Base-by-base conservation (phyloP, 768 basidiomycete species). In the Hygrocybe coccinea region DNA sequence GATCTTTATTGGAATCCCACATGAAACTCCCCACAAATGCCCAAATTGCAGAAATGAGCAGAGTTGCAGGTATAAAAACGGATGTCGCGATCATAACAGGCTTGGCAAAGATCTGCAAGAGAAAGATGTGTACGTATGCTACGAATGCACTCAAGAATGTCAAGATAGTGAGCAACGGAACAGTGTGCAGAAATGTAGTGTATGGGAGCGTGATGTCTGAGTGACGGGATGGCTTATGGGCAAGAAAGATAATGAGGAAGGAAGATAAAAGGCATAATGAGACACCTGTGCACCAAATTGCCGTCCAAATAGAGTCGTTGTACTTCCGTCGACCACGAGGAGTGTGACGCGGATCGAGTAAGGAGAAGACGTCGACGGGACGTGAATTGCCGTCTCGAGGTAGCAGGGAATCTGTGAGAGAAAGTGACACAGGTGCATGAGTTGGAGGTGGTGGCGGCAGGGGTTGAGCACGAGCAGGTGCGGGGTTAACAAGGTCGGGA, bases 61-160 rank as follows among this genome's bases (percentile, higher is more conserved):
- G 73, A 0, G 85, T 84, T 24, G 79, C 79, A 38, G 91, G 89
- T 47, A 89, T 82, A 63, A 87, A 87, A 24, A 92, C 74, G 15
- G 85, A 84, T 0, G 89, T 91, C 21, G 78, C 79, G 36, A 91
- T 71, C 76, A 95, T 84, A 49, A 91, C 87, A 15, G 93, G 92
- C 55, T 85, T 82, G 55, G 91, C 87, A 62, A 93, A 92, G 56
- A 90, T 77, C 56, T 85, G 83, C 49, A 95, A 72, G 39, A 95
- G 77, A 59, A 84, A 78, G 41, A 91, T 82, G 66, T 91, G 87
- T 41, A 76, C 70, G 65, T 92, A 92, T 7, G 89, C 86, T 44
- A 81, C 79, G 19, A 75, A 68, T 10, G 90, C 88, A 63, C 87
- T 87, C 56, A 83, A 65, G 57, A 87, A 75, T 3, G 86, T 88